phyloP scores from a whole-genome alignment of 2,329 filamentous ascomycete species.

The Pseudogymnoascus sp. region DNA sequence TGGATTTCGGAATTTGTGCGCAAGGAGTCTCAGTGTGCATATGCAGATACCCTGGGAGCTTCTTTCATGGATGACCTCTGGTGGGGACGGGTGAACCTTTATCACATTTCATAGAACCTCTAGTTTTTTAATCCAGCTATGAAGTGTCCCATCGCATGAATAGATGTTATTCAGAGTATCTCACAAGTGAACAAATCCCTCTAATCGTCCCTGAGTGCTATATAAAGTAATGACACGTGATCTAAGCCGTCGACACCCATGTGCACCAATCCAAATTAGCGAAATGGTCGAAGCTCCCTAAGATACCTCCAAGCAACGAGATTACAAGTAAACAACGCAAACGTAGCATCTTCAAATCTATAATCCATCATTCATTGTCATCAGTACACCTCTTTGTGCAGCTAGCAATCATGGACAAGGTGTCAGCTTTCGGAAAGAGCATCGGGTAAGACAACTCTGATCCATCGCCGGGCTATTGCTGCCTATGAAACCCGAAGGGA shows the following conservation, averaged over 20 bases:
- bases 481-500: slow-evolving; percentile 22
- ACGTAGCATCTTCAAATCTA: slow-evolving; percentile 4
- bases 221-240: neutral
- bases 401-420: slow-evolving; percentile 52
- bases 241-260: neutral
- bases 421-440: slow-evolving; percentile 64
- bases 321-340: slow-evolving; percentile 7
- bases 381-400: neutral
- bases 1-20: slow-evolving; percentile 1
- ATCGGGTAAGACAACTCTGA: slow-evolving; percentile 46
- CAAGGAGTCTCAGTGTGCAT: slow-evolving; percentile 8
- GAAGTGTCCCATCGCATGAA: neutral
- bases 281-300: slow-evolving; percentile 4
- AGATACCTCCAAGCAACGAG: neutral
- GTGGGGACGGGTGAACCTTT: neutral
- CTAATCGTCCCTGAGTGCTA: neutral
- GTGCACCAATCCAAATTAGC: slow-evolving; percentile 9
- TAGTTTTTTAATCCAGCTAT: neutral
- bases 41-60: neutral
- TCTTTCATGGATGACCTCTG: neutral
- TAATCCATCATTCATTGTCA: slow-evolving; percentile 2
- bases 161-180: neutral
- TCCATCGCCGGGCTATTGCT: slow-evolving; percentile 14
- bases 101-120: neutral
- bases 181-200: neutral